These are phyloP conservation scores for Furcasterigmium sp. DNA, from an alignment of 2,329 filamentous ascomycete genomes.

Conservation along the genomic window DNA sequence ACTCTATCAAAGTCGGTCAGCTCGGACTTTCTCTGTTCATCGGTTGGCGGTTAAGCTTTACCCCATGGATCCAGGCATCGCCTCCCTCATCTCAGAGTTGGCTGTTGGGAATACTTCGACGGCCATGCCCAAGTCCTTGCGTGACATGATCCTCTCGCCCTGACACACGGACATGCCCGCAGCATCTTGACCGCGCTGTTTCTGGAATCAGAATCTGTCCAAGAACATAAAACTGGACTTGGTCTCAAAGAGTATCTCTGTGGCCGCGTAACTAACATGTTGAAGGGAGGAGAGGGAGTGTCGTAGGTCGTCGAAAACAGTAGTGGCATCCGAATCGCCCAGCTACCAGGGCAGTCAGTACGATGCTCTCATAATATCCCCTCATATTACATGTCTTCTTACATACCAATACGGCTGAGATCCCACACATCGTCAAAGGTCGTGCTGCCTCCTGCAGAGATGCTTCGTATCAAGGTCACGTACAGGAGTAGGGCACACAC, in stretches of 20 bases:
- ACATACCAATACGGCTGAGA: no score
- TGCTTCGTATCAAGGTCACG: no score
- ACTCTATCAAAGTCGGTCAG: constrained; percentile 37
- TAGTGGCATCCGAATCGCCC: no score
- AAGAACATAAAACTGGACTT: constrained; percentile 16
- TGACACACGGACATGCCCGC: constrained; percentile 74
- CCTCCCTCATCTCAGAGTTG: constrained; percentile 64
- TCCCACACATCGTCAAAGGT: no score
- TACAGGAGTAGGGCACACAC: no score
- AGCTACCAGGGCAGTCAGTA: no score
- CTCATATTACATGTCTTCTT: no score
- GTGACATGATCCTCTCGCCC: constrained; percentile 80
- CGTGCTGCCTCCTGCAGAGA: no score
- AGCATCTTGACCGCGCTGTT: constrained; percentile 77
- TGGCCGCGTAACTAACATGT: constrained; percentile 24
- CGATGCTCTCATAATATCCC: no score
- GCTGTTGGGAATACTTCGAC: constrained; percentile 79
- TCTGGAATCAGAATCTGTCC: constrained; percentile 13
- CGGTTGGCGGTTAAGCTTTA: neutral
- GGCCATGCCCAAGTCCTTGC: constrained; percentile 86
- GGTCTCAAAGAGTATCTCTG: no score
- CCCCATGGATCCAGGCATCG: constrained; percentile 76
- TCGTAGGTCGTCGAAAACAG: constrained; percentile 63
- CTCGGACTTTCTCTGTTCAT: no score
- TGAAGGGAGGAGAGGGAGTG: constrained; percentile 67